Percentiles rank a stretch among this genome's conserved stretches.
Conservation (phyloP, 1,284 basidiomycete species). For the Pseudozyma sp. region DNA sequence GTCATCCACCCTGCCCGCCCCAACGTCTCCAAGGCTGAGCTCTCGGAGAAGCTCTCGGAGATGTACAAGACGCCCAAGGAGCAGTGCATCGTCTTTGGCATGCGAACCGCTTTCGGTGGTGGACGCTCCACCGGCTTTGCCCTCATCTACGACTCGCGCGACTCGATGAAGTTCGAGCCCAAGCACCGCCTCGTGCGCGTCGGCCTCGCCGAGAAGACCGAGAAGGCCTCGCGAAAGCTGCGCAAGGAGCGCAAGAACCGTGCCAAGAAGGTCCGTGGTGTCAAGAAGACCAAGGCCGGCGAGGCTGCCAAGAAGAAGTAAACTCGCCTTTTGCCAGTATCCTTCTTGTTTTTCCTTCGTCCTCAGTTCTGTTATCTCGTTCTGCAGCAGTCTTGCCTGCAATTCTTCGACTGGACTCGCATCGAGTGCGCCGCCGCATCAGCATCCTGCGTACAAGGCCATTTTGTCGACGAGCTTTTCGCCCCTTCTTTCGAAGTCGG, state of each 20-base stretch:
- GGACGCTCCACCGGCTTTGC: conserved; percentile 95
- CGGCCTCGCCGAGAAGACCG: conserved; percentile 84
- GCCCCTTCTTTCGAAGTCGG: conserved; percentile 52
- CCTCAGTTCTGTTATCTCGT: not conserved
- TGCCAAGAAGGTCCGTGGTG: conserved; percentile 90
- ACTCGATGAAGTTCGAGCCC: conserved; percentile 91
- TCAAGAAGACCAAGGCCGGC: conserved; percentile 64
- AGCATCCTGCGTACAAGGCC: conserved; percentile 2
- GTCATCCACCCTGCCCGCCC: conserved; percentile 94
- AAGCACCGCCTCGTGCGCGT: conserved; percentile 89
- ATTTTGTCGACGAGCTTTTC: conserved; percentile 40
- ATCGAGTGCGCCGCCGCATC: conserved; percentile 2
- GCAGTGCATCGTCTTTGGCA: conserved; percentile 74
- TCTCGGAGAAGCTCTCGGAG: conserved; percentile 89
- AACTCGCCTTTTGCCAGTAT: conserved; percentile 12
- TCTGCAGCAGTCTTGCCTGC: conserved; percentile 24
- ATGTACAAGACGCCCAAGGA: conserved; percentile 77
- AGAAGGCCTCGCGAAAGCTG: conserved; percentile 94
- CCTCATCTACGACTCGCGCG: conserved; percentile 96
- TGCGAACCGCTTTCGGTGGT: conserved; percentile 95
- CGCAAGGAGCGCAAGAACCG: conserved; percentile 99
- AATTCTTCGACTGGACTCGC: conserved; percentile 6
- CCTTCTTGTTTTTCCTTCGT: conserved; percentile 9
- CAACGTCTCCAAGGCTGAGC: conserved; percentile 92
- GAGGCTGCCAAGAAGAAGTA: conserved; percentile 65